Evolutionary conservation across 2,329 filamentous ascomycete species (phyloP), one percentile per base, ranked within the genome.

Genomic region (Diaporthe batatas): DNA sequence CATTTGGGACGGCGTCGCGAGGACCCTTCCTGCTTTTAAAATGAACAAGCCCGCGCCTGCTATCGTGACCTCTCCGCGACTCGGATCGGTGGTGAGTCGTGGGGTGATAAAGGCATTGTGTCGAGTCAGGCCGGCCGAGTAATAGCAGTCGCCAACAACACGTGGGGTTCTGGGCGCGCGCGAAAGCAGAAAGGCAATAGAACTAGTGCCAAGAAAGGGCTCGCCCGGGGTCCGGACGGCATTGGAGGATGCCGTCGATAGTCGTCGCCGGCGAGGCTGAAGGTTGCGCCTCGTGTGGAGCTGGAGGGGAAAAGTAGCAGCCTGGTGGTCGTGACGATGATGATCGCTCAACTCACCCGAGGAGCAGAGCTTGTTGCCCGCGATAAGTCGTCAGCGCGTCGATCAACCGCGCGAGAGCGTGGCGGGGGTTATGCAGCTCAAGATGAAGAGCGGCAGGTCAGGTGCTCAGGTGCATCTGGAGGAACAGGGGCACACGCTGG

Each of bases 391-490:
- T 51, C 44, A 36, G 62, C 44, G 12, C 44, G 59, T 51, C 21
- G 62, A 65, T 65, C 62, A 21, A 12, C 44, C 36, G 25, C 2
- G 8, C 25, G 25, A 32, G 16, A 7, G 12, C 16, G 47, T 36
- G 44, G 44, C 44, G 29, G 59, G 53, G 18, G 62, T 4, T 44
- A 51, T 36, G 44, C 57, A 62, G 34, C 29, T 51, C 25, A 36
- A 65, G 29, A 51, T 65, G 62, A 65, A 53, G 62, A 65, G 62
- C 62, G 62, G 42, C 62, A 65, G 34, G 62, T 39, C 62, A 51
- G 62, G 44, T 65, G 62, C 32, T 65, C 44, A 65, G 59, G 42
- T 65, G 59, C 21, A 34, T 6, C 25, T 29, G 62, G 29, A 39
- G 62, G 62, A 34, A 49, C 62, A 36, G 32, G 62, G 62, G 16